Evolutionary conservation across 805 yeast genomes (phyloP).

Genomic region (Cyberlindnera xylosilytica): DNA sequence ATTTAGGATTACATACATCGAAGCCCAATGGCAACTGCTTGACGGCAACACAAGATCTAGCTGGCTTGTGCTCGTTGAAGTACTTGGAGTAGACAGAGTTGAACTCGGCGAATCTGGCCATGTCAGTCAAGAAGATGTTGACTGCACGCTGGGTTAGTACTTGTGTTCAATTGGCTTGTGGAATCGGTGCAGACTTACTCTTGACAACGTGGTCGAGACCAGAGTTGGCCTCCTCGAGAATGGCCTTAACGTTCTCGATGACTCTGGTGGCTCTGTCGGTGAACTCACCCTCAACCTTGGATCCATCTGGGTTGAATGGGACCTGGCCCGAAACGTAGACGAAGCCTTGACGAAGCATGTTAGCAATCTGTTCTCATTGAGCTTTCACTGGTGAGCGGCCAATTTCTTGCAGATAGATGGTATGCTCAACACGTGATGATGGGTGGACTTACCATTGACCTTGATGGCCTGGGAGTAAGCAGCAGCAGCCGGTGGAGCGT

Average conservation of each 20-base stretch:
- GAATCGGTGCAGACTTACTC: slow-evolving; percentile 35
- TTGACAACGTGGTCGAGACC: slow-evolving; percentile 81
- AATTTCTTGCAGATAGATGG: too few species aligned
- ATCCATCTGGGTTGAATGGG: slow-evolving; percentile 81
- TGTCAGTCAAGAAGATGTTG: slow-evolving; percentile 88
- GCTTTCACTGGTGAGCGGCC: too few species aligned
- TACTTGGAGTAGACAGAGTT: slow-evolving; percentile 80
- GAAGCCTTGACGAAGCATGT: slow-evolving; percentile 50
- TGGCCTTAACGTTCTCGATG: slow-evolving; percentile 61
- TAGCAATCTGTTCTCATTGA: neutral
- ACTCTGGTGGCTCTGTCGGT: slow-evolving; percentile 77
- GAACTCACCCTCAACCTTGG: slow-evolving; percentile 73
- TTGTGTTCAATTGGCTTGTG: too few species aligned
- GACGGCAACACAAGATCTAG: slow-evolving; percentile 97
- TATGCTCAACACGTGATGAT: too few species aligned
- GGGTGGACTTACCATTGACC: slow-evolving; percentile 53
- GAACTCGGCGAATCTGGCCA: slow-evolving; percentile 79
- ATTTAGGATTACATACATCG: slow-evolving; percentile 40
- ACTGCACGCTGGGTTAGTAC: slow-evolving; percentile 22
- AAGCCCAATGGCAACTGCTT: slow-evolving; percentile 85
- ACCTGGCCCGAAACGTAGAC: slow-evolving; percentile 94
- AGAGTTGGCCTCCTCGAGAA: slow-evolving; percentile 84
- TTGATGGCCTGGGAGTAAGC: slow-evolving; percentile 95
- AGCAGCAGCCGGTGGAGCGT: slow-evolving; percentile 96
- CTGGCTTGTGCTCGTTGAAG: slow-evolving; percentile 81